Conservation (phyloP, 495 filamentous ascomycete genomes). For the Darksidea phi region DNA sequence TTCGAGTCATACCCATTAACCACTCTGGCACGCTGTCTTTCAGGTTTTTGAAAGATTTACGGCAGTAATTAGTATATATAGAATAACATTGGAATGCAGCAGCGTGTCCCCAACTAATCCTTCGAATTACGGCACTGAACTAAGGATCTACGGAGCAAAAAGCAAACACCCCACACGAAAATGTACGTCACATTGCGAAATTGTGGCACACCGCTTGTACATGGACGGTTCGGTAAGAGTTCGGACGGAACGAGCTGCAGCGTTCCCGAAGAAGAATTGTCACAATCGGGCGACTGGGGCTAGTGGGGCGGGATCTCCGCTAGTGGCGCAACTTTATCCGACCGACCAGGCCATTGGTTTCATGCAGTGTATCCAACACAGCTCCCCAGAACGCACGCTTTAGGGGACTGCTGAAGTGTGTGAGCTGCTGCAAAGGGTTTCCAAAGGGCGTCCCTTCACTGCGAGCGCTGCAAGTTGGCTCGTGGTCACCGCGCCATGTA, state of each 20-base stretch:
- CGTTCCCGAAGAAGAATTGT: background rate
- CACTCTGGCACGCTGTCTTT: slow-evolving; percentile 49
- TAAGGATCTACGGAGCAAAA: too few relatives aligned
- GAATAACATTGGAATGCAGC: background rate
- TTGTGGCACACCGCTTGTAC: background rate
- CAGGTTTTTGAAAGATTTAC: background rate
- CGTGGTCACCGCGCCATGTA: slow-evolving; percentile 19
- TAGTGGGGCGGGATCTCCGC: slow-evolving; percentile 11
- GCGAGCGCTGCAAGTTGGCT: slow-evolving; percentile 7
- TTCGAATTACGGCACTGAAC: too few relatives aligned
- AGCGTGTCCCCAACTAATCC: too few relatives aligned
- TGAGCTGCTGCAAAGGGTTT: background rate
- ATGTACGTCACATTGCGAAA: too few relatives aligned
- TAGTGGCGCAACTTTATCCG: slow-evolving; percentile 26
- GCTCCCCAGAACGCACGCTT: background rate
- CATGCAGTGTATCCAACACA: slow-evolving; percentile 21
- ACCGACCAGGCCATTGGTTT: slow-evolving; percentile 16
- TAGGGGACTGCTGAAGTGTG: background rate
- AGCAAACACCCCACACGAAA: too few relatives aligned
- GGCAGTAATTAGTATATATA: slow-evolving; percentile 1
- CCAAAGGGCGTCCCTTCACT: background rate
- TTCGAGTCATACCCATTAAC: slow-evolving; percentile 56
- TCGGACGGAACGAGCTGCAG: background rate
- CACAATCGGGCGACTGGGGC: background rate
- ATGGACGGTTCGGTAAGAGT: background rate